phyloP scores from a whole-genome alignment of 2,329 filamentous ascomycete species.

The Macrophomina pseudophaseolina region DNA sequence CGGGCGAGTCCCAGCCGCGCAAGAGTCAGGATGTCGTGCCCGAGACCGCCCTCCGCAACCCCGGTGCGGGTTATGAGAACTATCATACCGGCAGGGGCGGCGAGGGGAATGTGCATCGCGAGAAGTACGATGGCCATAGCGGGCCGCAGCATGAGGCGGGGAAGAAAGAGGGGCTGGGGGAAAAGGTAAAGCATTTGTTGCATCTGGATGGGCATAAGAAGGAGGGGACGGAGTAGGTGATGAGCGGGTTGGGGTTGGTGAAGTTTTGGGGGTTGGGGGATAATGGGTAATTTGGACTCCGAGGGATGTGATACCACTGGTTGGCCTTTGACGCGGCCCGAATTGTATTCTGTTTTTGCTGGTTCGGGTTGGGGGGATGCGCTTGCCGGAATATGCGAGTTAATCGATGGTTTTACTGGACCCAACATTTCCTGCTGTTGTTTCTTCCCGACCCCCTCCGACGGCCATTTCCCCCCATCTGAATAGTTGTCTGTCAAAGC shows the following conservation, averaged over 20 bases:
- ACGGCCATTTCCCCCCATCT: too few species aligned
- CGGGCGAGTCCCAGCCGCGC: background rate
- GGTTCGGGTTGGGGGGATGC: too few species aligned
- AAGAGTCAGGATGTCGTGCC: constrained; percentile 40
- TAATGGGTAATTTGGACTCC: too few species aligned
- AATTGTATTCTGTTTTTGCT: too few species aligned
- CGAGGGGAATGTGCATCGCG: constrained; percentile 43
- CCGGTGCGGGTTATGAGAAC: constrained; percentile 37
- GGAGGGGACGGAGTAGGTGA: background rate
- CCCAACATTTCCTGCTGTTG: too few species aligned
- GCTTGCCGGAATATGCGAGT: too few species aligned
- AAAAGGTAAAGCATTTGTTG: constrained; percentile 44
- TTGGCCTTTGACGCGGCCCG: too few species aligned
- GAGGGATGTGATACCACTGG: too few species aligned
- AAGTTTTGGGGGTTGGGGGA: too few species aligned
- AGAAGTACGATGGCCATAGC: constrained; percentile 43
- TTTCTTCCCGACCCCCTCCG: too few species aligned
- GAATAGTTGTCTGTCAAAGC: too few species aligned
- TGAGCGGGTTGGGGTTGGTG: too few species aligned
- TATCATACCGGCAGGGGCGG: constrained; percentile 46
- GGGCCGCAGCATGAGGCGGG: constrained; percentile 29
- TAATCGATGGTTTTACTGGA: background rate
- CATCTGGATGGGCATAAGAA: constrained; percentile 19
- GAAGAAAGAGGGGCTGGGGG: constrained; percentile 32
- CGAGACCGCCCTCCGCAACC: constrained; percentile 38